Percentiles rank a stretch among this genome's conserved stretches.
Conservation (phyloP, 768 basidiomycete species). For the Mycena vitilis region DNA sequence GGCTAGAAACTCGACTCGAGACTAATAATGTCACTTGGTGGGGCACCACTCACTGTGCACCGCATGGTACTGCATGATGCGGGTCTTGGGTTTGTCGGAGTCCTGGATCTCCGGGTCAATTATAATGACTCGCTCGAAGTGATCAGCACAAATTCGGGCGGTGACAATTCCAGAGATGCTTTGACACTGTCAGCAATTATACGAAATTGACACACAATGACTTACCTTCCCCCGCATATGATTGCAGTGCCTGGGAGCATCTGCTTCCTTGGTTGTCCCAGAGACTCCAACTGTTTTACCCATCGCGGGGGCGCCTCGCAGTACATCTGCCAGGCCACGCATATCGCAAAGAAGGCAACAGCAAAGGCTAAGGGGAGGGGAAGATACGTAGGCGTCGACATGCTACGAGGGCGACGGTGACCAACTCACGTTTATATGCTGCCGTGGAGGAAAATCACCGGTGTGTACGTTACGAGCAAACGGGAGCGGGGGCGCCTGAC, state of each 20-base stretch:
- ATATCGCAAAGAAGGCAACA: too few species aligned
- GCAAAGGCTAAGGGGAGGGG: too few species aligned
- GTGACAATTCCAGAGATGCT: conserved; percentile 44
- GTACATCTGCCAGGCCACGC: conserved; percentile 23
- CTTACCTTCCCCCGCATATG: conserved; percentile 43
- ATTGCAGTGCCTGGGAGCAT: conserved; percentile 37
- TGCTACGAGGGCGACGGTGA: too few species aligned
- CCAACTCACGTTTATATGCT: too few species aligned
- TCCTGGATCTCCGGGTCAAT: conserved; percentile 41
- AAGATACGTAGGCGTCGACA: too few species aligned
- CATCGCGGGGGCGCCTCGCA: conserved; percentile 20
- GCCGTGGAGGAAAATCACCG: too few species aligned
- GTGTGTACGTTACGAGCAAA: too few species aligned
- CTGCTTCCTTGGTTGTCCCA: conserved; percentile 27
- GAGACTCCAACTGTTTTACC: conserved; percentile 17
- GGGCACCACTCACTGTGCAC: conserved; percentile 27
- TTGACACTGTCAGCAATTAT: too few species aligned
- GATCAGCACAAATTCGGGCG: conserved; percentile 42
- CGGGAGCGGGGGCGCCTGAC: too few species aligned
- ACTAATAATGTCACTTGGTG: not conserved
- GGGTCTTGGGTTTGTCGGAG: conserved; percentile 27
- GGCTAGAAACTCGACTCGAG: conserved; percentile 10
- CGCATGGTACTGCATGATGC: conserved; percentile 38
- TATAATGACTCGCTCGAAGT: conserved; percentile 43
- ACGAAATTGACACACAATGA: not conserved